These are phyloP conservation scores for Alternaria sp. DNA, from an alignment of 2,329 filamentous ascomycete genomes.

Conservation along the genomic window DNA sequence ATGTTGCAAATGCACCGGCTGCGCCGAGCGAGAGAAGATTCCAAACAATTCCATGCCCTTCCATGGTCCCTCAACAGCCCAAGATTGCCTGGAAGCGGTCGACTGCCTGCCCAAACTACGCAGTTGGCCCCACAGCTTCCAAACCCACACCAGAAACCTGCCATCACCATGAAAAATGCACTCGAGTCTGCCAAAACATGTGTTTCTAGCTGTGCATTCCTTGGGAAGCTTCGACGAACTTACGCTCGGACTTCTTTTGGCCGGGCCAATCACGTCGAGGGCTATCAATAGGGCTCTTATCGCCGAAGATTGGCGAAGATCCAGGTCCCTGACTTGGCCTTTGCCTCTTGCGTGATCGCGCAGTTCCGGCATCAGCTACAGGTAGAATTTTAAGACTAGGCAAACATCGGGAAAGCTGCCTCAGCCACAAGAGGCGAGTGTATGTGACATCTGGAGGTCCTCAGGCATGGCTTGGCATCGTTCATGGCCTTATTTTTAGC, in stretches of 20 bases:
- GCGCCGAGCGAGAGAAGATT: slow-evolving; percentile 50
- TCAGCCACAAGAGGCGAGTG: too few species aligned
- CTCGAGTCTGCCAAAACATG: not conserved
- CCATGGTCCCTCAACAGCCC: slow-evolving; percentile 43
- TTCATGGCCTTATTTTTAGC: too few species aligned
- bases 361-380: not conserved
- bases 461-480: too few species aligned
- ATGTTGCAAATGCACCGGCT: slow-evolving; percentile 42
- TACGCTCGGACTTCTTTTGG: slow-evolving; percentile 4
- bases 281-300: slow-evolving; percentile 17
- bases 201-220: slow-evolving; percentile 5
- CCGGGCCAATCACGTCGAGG: slow-evolving; percentile 8
- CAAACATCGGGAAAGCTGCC: too few species aligned
- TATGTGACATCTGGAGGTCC: too few species aligned
- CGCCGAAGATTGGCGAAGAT: slow-evolving; percentile 17
- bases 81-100: slow-evolving; percentile 14
- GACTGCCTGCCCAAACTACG: slow-evolving; percentile 13
- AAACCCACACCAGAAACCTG: accelerated
- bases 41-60: slow-evolving; percentile 47
- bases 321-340: not conserved
- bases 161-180: too few species aligned
- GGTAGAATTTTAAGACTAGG: not conserved
- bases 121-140: not conserved
- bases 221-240: slow-evolving; percentile 15
- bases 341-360: not conserved